A percentile compares a stretch with the other conserved stretches of the same genome.
phyloP scores from a whole-genome alignment of 108 stramenopile species.

The Nitzschia putrida region DNA sequence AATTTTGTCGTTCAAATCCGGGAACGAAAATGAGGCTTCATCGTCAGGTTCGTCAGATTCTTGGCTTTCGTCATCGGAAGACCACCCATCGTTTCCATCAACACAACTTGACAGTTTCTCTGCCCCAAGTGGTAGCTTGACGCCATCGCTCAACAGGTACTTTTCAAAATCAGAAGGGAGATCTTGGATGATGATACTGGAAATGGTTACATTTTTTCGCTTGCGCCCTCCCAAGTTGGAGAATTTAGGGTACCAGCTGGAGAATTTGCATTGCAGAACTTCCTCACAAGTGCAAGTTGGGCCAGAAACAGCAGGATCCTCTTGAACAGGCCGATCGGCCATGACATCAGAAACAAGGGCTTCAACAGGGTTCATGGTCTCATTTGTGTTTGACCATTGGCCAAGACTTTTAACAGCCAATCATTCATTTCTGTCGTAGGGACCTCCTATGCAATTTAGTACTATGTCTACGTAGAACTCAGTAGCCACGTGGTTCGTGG shows the following conservation, averaged over 20 bases:
- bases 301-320: not conserved
- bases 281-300: conserved; percentile 20
- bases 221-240: conserved; percentile 13
- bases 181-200: conserved; percentile 54
- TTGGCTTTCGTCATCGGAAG: conserved; percentile 26
- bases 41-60: conserved; percentile 34
- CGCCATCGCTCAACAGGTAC: conserved; percentile 84
- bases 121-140: conserved; percentile 73
- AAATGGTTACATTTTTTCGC: conserved; percentile 68
- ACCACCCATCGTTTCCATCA: conserved; percentile 39
- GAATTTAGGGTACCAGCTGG: conserved; percentile 49
- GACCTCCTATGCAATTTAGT: too few relatives aligned
- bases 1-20: conserved; percentile 50
- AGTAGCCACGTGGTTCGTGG: too few relatives aligned
- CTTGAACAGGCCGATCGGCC: not conserved
- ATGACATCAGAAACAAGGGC: not conserved
- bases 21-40: conserved; percentile 40
- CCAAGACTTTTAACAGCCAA: not conserved
- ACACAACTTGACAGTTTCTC: conserved; percentile 60
- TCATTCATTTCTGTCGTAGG: not conserved
- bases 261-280: conserved; percentile 43
- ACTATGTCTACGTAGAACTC: too few relatives aligned
- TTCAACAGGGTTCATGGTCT: conserved; percentile 21
- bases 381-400: not conserved
- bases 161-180: conserved; percentile 67